A percentile compares a stretch with the other conserved stretches of the same genome.
These are phyloP conservation scores for Tulasnella sp. DNA, from an alignment of 768 basidiomycete species.

Conservation along the genomic window DNA sequence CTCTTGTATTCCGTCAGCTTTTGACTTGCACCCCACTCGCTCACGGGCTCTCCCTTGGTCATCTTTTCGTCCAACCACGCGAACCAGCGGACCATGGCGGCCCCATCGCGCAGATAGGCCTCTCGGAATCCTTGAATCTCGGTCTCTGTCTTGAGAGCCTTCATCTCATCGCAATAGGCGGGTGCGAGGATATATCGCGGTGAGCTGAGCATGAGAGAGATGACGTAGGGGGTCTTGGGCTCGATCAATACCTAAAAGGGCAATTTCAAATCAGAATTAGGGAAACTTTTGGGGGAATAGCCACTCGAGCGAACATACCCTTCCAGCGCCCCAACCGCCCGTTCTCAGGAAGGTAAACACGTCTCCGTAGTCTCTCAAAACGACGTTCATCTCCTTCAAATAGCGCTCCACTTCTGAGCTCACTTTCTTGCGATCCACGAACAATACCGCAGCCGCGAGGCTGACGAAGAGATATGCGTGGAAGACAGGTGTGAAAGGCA, in stretches of 20 bases:
- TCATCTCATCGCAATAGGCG: constrained; percentile 68
- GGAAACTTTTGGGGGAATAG: neutral
- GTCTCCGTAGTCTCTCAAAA: constrained; percentile 64
- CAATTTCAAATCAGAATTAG: neutral
- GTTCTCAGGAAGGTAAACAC: constrained; percentile 76
- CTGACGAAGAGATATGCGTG: constrained; percentile 80
- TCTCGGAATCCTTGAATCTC: constrained; percentile 78
- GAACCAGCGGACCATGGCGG: constrained; percentile 64
- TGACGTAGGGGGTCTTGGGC: constrained; percentile 74
- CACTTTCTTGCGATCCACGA: constrained; percentile 71
- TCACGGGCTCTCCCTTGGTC: constrained; percentile 63
- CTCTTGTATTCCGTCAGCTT: constrained; percentile 73
- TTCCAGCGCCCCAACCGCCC: constrained; percentile 59
- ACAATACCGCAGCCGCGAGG: constrained; percentile 54
- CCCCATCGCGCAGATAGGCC: constrained; percentile 89
- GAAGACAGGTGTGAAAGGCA: constrained; percentile 90
- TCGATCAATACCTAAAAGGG: constrained; percentile 55
- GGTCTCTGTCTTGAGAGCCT: constrained; percentile 82
- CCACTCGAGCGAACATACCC: constrained; percentile 42
- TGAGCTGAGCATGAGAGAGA: constrained; percentile 80
- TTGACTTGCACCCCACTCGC: constrained; percentile 89
- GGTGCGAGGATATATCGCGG: constrained; percentile 71
- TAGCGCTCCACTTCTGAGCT: constrained; percentile 56
- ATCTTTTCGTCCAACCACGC: constrained; percentile 88
- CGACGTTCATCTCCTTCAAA: constrained; percentile 53